Base-by-base conservation (phyloP, 306 rosid genomes). In the Corylus americana region DNA sequence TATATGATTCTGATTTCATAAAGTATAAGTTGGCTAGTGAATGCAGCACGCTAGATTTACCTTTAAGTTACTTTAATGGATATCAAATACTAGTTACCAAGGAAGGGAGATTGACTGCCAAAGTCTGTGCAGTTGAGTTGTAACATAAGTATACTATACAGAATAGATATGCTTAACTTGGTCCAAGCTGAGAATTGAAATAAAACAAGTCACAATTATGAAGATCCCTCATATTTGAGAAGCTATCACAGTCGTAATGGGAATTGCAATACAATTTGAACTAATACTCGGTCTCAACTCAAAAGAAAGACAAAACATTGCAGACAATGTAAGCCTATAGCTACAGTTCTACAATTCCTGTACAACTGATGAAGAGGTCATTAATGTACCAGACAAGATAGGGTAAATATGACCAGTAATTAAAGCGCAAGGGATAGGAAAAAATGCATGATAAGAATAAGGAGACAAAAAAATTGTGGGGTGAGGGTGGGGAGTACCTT, bases 401-500 rank as follows among this genome's bases (percentile, higher is more conserved):
- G 49, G 6, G 3, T 39, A 67, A 67, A 71, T 57, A 50, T 53
- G 54, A 81, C 67, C 6, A 51, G 48, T 78, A 73, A 79, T 64
- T 66, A 37, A 77, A 74, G 79, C 35, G 71, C 54, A 82, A 74
- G 63, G 57, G 51, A 18, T 7, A 17, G 35, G 62, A 63, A 48
- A 58, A 67, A 27, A 37, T 45, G 27, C 27, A 71, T 69, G 14
- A 77, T 64, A 17, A 31, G 39, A 54, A 68, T 20, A 22, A 25
- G 18, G 14, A 57, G 76, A 75, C 17, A 39, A 39, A 39, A 17
- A 18, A 39, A 37, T 37, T 37, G 1, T 0, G 25, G 8, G 7
- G n/a, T 27, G 13, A 8, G 29, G 71, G 13, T 1, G 22, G 47
- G 45, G 4, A 7, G 55, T 86, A 92, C 98, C 98, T 92, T 95